Evolutionary conservation across 306 rosid genomes (phyloP), one percentile per base, ranked within the genome.

Genomic region (Dryas drummondii): DNA sequence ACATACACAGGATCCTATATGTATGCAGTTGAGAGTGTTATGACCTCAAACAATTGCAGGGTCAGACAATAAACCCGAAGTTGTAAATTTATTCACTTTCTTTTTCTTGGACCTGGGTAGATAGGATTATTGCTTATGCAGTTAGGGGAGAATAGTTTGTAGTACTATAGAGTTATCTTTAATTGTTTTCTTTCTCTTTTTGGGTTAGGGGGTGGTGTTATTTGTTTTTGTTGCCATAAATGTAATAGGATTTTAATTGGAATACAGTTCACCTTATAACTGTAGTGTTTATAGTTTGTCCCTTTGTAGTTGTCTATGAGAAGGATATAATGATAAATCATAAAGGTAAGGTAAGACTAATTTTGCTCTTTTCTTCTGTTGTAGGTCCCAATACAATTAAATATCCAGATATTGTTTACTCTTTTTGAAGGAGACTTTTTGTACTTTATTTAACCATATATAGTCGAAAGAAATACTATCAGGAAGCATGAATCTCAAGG

Each of bases 1-100:
- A 76, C 85, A 58, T 86, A 86, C 82, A 75, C 74, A 81, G 70
- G 81, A 82, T 82, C 65, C 65, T 66, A 51, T 57, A 63, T 78
- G 63, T 76, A 68, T 74, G 87, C 75, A 71, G 76, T 56, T 74
- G 82, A 79, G 84, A 76, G 80, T 15, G 80, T 68, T 75, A 75
- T 67, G 81, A 54, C 63, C 58, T 59, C 61, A 14, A 16, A 17
- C 68, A 68, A 74, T 63, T 54, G 44, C 72, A 49, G 64, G 81
- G 82, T 71, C 70, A 47, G 73, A 76, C 78, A 69, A 64, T 81
- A 81, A 79, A 84, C 79, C 80, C n/a, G 41, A 11, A 47, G 15
- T 60, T 76, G 87, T 83, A 76, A 69, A 72, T 71, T 75, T 32
- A 32, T 32, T 59, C 42, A 51, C 46, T 4, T 72, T 61, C 8